Evolutionary conservation across 2,329 filamentous ascomycete species (phyloP).

Genomic region (Fonsecaea monophora): DNA sequence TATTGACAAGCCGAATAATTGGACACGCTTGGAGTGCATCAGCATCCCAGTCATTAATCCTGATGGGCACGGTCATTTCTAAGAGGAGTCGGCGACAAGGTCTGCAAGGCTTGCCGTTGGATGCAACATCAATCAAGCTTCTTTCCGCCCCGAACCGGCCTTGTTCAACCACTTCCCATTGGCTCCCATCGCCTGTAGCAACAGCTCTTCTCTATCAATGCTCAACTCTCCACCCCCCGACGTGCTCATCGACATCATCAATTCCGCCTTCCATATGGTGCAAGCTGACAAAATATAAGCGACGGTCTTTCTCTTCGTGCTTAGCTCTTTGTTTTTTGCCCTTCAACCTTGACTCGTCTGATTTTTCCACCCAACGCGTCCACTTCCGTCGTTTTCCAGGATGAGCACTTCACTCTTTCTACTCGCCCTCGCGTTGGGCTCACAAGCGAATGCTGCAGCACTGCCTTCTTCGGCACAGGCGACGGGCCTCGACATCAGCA

Average conservation of each 20-base stretch:
- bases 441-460: constrained; percentile 22
- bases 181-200: not conserved
- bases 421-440: constrained; percentile 22
- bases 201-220: not conserved
- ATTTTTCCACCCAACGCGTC: not conserved
- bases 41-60: no score
- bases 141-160: constrained; percentile 2
- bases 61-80: no score
- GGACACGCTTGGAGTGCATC: not conserved
- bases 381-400: not conserved
- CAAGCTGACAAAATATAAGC: not conserved
- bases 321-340: not conserved
- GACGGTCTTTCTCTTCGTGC: not conserved
- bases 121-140: constrained; percentile 1
- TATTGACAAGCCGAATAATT: not conserved
- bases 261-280: not conserved
- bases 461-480: constrained; percentile 30
- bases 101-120: not conserved
- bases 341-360: not conserved
- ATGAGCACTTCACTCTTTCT: constrained; percentile 30
- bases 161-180: not conserved
- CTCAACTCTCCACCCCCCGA: not conserved
- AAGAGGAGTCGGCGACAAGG: constrained; percentile 2
- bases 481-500: constrained; percentile 29
- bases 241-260: not conserved